Conservation (phyloP, 495 filamentous ascomycete genomes). For the Pyronema domesticum region DNA sequence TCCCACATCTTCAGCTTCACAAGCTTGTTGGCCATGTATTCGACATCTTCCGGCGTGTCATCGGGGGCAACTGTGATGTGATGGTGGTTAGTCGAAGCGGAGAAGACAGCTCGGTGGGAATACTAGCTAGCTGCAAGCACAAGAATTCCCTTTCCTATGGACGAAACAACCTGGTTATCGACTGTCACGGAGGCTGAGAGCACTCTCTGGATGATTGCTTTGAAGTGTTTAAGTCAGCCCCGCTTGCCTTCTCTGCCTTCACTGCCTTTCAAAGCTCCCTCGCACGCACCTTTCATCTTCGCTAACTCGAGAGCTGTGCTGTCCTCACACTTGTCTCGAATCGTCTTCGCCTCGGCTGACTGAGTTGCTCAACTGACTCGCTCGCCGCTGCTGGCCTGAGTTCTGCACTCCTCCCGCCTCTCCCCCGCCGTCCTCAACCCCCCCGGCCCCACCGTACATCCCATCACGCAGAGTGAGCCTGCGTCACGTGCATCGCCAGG, state of each 20-base stretch:
- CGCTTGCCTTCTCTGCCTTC: too few species aligned
- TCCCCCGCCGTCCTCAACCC: too few species aligned
- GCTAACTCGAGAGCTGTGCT: background rate
- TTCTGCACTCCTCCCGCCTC: too few species aligned
- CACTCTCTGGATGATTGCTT: slow-evolving; percentile 87
- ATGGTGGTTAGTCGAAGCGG: background rate
- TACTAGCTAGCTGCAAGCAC: slow-evolving; percentile 55
- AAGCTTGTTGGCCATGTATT: slow-evolving; percentile 65
- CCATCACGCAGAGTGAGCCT: background rate
- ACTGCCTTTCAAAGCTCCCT: background rate
- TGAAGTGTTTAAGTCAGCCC: background rate
- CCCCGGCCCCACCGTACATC: background rate
- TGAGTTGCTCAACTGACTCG: too few species aligned
- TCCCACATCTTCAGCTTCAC: slow-evolving; percentile 82
- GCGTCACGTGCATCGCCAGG: background rate
- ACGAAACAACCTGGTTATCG: slow-evolving; percentile 74
- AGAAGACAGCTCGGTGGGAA: background rate
- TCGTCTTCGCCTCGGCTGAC: background rate
- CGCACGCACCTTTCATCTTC: slow-evolving; percentile 34
- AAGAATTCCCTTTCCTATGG: slow-evolving; percentile 74
- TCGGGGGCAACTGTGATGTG: slow-evolving; percentile 47
- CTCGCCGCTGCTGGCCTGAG: too few species aligned
- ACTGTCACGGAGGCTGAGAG: slow-evolving; percentile 96
- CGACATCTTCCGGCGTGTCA: slow-evolving; percentile 76
- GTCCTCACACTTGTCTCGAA: background rate